These are phyloP conservation scores for Pichia eremophila DNA, from an alignment of 805 yeast species.

Conservation along the genomic window DNA sequence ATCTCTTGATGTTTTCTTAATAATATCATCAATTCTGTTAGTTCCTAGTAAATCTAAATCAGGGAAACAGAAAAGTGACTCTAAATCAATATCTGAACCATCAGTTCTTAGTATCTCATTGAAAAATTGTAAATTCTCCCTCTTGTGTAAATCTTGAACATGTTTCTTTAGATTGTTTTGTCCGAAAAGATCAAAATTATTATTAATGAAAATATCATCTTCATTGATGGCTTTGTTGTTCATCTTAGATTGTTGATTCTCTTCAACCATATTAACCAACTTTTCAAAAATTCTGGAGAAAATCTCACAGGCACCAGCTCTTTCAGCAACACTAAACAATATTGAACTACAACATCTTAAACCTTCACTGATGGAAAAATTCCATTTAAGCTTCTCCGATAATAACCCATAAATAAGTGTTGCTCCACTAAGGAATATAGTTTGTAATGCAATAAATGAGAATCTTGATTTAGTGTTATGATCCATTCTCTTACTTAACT, in stretches of 20 bases:
- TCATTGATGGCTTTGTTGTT: neutral
- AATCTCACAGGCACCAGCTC: conserved; percentile 10
- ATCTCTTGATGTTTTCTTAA: conserved; percentile 2
- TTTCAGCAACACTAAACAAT: conserved; percentile 12
- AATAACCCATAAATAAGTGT: conserved; percentile 14
- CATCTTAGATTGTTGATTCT: neutral
- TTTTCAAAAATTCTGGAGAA: conserved; percentile 14
- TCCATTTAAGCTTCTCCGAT: conserved; percentile 10
- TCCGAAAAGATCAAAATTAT: conserved; percentile 1
- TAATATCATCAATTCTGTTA: conserved; percentile 3
- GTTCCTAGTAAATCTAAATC: conserved; percentile 9
- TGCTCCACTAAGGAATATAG: conserved; percentile 13
- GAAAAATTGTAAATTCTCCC: conserved; percentile 7
- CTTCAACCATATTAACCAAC: conserved; percentile 6
- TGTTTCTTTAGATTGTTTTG: neutral
- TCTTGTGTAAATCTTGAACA: neutral
- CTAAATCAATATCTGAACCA: conserved; percentile 1
- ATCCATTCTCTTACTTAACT: conserved; percentile 10
- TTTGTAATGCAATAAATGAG: conserved; percentile 13
- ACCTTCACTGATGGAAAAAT: conserved; percentile 9
- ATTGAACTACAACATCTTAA: conserved; percentile 11
- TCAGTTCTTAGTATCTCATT: conserved; percentile 3
- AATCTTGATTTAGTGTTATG: conserved; percentile 9
- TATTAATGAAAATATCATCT: neutral
- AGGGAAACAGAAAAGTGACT: conserved; percentile 7